These are phyloP conservation scores for Sideroxylon spinosum DNA, from an alignment of 179 eudicot genomes.

Conservation along the genomic window DNA sequence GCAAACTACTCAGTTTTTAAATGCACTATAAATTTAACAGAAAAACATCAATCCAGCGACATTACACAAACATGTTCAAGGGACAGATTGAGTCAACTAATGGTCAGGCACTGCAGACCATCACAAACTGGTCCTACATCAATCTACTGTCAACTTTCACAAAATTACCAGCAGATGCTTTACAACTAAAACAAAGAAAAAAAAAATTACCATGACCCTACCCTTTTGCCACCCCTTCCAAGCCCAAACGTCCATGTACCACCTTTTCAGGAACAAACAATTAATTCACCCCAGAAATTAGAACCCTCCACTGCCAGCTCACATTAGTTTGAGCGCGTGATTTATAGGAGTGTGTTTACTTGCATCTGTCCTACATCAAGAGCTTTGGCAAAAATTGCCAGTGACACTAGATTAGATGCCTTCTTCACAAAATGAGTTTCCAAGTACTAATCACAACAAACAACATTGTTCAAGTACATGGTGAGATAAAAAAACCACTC, in stretches of 20 bases:
- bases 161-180: background rate
- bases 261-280: too few relatives aligned
- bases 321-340: too few relatives aligned
- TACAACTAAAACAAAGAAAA: background rate
- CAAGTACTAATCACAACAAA: background rate
- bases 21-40: background rate
- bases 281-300: too few relatives aligned
- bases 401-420: background rate
- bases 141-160: background rate
- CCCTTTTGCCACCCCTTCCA: too few relatives aligned
- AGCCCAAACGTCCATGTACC: too few relatives aligned
- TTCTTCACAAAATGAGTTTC: background rate
- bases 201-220: too few relatives aligned
- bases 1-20: background rate
- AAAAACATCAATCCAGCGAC: background rate
- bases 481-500: background rate
- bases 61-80: background rate
- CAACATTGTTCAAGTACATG: background rate
- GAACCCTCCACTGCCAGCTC: too few relatives aligned
- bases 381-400: too few relatives aligned
- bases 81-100: background rate
- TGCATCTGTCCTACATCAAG: too few relatives aligned
- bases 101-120: background rate
- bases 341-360: too few relatives aligned
- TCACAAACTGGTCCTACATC: background rate